Evolutionary conservation across 495 filamentous ascomycete species (phyloP), one percentile per base, ranked within the genome.

Genomic region (Penicillium crystallinum): DNA sequence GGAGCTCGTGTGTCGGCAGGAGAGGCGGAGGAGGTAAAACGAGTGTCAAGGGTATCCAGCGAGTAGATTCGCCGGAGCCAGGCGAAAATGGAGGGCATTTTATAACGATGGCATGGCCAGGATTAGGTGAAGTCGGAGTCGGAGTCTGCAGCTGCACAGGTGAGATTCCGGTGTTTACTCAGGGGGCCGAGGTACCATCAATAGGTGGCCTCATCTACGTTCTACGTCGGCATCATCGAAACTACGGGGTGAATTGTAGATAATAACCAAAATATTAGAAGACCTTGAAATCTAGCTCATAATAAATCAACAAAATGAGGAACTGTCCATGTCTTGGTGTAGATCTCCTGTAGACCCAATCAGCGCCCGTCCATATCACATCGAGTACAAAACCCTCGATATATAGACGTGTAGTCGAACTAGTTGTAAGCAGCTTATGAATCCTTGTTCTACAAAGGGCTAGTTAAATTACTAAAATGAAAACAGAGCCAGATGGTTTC

Each of bases 31-130:
- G 79, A 82, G 22, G 85, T 88, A 66, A 98, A 90, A 57, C 93
- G 86, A 53, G 89, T 92, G 77, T 98, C 93, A 66, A 98, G 82
- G 25, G 90, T 95, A 61, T 96, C 89, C 52, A 96, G 84, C 46
- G 87, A 85, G 72, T 90, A 95, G 45, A 92, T 67, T 41, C 76
- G 76, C 56, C 76, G 71, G 45, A 71, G 58, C 65, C 63, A 65
- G 51, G 61, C 59, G 42, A 72, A 43, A 38, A 66, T 34, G 37
- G 59, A 64, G 43, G 64, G 47, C 70, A 72, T 74, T 59, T 69
- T 69, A 66, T 52, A 25, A 37, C 58, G 58, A 42, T 61, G 59
- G 65, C 70, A 72, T 75, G 42, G 59, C 67, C 61, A 36, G 43
- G 40, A 15, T 44, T 29, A 27, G 35, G 30, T 31, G 40, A 19